Conservation (phyloP, 371 early-diverging fungal species). For the Haplosporangium sp. region DNA sequence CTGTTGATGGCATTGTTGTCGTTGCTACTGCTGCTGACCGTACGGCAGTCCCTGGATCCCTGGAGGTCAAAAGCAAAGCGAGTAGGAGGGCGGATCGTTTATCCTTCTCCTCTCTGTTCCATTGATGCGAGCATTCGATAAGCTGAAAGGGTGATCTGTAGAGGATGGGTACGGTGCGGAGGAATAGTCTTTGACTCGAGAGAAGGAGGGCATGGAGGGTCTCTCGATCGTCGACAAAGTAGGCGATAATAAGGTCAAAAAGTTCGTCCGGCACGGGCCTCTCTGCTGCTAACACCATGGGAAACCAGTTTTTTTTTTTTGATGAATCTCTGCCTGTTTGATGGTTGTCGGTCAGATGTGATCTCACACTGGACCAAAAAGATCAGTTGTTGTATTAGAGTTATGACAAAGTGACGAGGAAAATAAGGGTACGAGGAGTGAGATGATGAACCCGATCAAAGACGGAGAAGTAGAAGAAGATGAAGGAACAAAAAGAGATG, state of each 20-base stretch:
- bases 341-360: too few species aligned
- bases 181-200: constrained; percentile 36
- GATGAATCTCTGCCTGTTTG: too few species aligned
- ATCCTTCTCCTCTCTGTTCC: constrained; percentile 29
- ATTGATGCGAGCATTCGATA: constrained; percentile 20
- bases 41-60: neutral
- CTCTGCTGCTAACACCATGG: constrained; percentile 41
- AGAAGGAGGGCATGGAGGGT: constrained; percentile 46
- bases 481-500: too few species aligned
- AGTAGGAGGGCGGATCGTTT: constrained; percentile 24
- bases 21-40: neutral
- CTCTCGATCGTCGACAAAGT: constrained; percentile 37
- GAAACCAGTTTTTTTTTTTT: neutral
- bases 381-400: too few species aligned
- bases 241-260: constrained; percentile 45
- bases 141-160: constrained; percentile 45
- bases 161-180: constrained; percentile 40
- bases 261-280: constrained; percentile 52
- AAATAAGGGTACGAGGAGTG: too few species aligned
- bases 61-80: constrained; percentile 32
- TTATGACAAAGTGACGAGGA: too few species aligned
- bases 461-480: too few species aligned
- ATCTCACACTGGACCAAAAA: too few species aligned
- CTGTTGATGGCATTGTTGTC: neutral
- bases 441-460: too few species aligned